A percentile compares a stretch with the other conserved stretches of the same genome.
Conservation (phyloP, 2,329 filamentous ascomycete genomes). For the Paraconiothyrium sp. region DNA sequence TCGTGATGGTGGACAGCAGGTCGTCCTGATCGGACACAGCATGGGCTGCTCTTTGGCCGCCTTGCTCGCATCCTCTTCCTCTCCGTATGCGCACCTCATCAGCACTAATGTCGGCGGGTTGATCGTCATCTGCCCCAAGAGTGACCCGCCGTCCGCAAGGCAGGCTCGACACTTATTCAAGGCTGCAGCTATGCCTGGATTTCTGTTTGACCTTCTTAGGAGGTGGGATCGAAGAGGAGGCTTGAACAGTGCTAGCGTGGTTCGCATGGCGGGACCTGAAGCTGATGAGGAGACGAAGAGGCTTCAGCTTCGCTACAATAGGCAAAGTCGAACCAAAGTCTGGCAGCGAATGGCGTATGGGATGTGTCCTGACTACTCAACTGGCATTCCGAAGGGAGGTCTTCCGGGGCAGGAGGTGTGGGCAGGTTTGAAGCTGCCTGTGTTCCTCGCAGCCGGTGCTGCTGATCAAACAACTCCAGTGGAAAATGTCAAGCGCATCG, state of each 20-base stretch:
- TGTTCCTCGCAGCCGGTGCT: slow-evolving; percentile 82
- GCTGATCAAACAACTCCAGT: slow-evolving; percentile 80
- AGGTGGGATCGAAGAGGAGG: slow-evolving; percentile 83
- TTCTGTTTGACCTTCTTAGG: slow-evolving; percentile 79
- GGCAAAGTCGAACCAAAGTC: slow-evolving; percentile 81
- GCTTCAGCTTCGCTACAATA: slow-evolving; percentile 79
- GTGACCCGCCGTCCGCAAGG: slow-evolving; percentile 68
- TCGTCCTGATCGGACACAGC: slow-evolving; percentile 87
- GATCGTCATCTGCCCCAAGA: slow-evolving; percentile 81
- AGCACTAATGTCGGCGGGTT: slow-evolving; percentile 75
- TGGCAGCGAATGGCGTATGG: slow-evolving; percentile 85
- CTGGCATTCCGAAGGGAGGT: slow-evolving; percentile 66
- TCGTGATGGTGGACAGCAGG: slow-evolving; percentile 70
- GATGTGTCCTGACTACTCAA: slow-evolving; percentile 68
- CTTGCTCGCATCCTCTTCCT: slow-evolving; percentile 71
- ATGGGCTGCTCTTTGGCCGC: slow-evolving; percentile 86
- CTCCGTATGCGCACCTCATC: slow-evolving; percentile 62
- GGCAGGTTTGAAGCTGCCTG: slow-evolving; percentile 75
- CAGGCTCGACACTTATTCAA: slow-evolving; percentile 62
- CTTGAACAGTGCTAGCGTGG: slow-evolving; percentile 78
- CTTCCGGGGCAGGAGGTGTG: slow-evolving; percentile 76
- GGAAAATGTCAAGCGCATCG: slow-evolving; percentile 74
- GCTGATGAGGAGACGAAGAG: slow-evolving; percentile 72
- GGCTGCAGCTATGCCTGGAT: slow-evolving; percentile 73
- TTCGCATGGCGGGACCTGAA: slow-evolving; percentile 75